These are phyloP conservation scores for Metrosideros polymorpha DNA, from an alignment of 441 rosid genomes.

Conservation along the genomic window DNA sequence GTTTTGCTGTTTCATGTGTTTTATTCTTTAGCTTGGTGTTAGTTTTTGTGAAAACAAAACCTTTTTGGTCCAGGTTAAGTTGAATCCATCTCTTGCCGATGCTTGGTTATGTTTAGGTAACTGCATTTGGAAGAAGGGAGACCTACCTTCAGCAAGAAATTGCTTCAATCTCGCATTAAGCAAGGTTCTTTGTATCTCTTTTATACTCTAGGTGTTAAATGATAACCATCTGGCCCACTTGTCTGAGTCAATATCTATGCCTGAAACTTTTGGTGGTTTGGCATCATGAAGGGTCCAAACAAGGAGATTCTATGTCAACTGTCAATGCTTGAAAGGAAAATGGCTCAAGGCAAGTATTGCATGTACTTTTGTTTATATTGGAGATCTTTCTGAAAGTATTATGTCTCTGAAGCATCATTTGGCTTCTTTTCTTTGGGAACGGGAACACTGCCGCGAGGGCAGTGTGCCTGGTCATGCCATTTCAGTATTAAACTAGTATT, in stretches of 20 bases:
- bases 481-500: neutral
- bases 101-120: slow-evolving; percentile 71
- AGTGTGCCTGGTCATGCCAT: neutral
- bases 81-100: slow-evolving; percentile 72
- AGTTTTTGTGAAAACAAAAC: slow-evolving; percentile 6
- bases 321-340: slow-evolving; percentile 71
- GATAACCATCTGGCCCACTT: neutral
- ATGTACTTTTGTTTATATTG: neutral
- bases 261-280: neutral
- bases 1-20: neutral
- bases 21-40: neutral
- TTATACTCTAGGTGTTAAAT: neutral
- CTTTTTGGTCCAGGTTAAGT: slow-evolving; percentile 45
- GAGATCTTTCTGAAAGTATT: neutral
- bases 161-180: slow-evolving; percentile 64
- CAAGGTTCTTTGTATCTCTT: slow-evolving; percentile 30
- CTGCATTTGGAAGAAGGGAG: slow-evolving; percentile 81
- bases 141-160: slow-evolving; percentile 52
- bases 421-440: neutral
- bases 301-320: slow-evolving; percentile 59
- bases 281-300: slow-evolving; percentile 42
- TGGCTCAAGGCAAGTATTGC: slow-evolving; percentile 52
- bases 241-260: neutral
- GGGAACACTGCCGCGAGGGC: neutral
- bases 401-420: neutral